These are phyloP conservation scores for Scheffersomyces coipomensis DNA, from an alignment of 805 yeast species.

Conservation along the genomic window DNA sequence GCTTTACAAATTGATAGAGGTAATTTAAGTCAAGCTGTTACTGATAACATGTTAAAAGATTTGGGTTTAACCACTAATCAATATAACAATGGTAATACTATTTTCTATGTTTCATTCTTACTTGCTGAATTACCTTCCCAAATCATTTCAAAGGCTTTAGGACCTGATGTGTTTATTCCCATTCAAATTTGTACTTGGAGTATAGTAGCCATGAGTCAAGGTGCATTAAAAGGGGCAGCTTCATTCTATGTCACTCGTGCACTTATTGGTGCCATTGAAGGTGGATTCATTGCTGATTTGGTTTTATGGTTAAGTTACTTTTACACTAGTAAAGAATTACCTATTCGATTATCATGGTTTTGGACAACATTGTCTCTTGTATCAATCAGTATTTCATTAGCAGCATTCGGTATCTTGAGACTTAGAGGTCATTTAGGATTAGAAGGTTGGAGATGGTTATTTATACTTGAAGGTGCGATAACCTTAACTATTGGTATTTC, in stretches of 20 bases:
- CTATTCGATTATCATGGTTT: slow-evolving; percentile 50
- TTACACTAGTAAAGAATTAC: slow-evolving; percentile 57
- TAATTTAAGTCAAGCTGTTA: slow-evolving; percentile 54
- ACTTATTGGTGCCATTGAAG: slow-evolving; percentile 56
- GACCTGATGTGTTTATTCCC: slow-evolving; percentile 64
- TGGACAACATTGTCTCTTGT: slow-evolving; percentile 24
- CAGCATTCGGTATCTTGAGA: slow-evolving; percentile 50
- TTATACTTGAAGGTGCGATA: slow-evolving; percentile 55
- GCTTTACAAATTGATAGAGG: slow-evolving; percentile 59
- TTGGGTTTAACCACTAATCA: slow-evolving; percentile 51
- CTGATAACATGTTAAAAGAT: slow-evolving; percentile 55
- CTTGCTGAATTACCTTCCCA: slow-evolving; percentile 64
- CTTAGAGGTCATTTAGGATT: slow-evolving; percentile 45
- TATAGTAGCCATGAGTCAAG: slow-evolving; percentile 50
- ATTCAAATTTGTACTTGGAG: slow-evolving; percentile 57
- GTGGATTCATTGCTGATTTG: slow-evolving; percentile 67
- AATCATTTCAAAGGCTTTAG: slow-evolving; percentile 56
- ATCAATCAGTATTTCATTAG: slow-evolving; percentile 22
- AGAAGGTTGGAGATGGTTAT: slow-evolving; percentile 63
- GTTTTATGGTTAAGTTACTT: slow-evolving; percentile 65
- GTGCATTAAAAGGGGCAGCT: slow-evolving; percentile 20
- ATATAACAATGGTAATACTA: slow-evolving; percentile 57
- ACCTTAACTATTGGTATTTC: slow-evolving; percentile 50
- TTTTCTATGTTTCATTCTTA: slow-evolving; percentile 51
- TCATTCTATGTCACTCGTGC: slow-evolving; percentile 50